phyloP scores from a whole-genome alignment of 805 yeast species.

The Isabelozyma gotoi region DNA sequence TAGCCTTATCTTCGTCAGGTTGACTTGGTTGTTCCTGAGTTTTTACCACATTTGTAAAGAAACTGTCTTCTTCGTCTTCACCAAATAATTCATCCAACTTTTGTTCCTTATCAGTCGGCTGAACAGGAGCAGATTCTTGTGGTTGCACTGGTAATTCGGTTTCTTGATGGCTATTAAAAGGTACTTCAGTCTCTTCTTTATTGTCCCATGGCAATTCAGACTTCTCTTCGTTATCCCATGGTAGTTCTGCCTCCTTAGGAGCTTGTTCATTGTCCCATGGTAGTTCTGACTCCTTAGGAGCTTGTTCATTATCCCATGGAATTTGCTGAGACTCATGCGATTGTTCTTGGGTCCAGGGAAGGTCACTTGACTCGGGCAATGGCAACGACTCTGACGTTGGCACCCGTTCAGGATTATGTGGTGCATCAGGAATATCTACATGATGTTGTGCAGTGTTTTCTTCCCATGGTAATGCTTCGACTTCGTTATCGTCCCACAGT shows the following conservation, averaged over 20 bases:
- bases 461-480: constrained; percentile 6
- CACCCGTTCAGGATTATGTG: too few species aligned
- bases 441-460: too few species aligned
- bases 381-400: too few species aligned
- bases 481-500: constrained; percentile 6
- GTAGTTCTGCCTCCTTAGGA: not conserved
- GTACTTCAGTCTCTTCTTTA: too few species aligned
- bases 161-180: too few species aligned
- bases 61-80: not conserved
- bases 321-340: constrained; percentile 3
- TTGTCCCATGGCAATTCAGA: too few species aligned
- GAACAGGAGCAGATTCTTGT: too few species aligned
- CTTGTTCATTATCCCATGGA: constrained; percentile 15
- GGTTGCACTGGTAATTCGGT: too few species aligned
- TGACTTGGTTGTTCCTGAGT: not conserved
- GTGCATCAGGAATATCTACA: too few species aligned
- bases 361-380: too few species aligned
- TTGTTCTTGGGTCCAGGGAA: too few species aligned
- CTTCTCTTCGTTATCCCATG: not conserved
- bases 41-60: not conserved
- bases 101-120: not conserved
- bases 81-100: not conserved
- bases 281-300: too few species aligned
- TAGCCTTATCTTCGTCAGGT: not conserved
- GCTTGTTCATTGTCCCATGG: constrained; percentile 3